Evolutionary conservation across 805 yeast species (phyloP).

Genomic region (Priceomyces carsonii): DNA sequence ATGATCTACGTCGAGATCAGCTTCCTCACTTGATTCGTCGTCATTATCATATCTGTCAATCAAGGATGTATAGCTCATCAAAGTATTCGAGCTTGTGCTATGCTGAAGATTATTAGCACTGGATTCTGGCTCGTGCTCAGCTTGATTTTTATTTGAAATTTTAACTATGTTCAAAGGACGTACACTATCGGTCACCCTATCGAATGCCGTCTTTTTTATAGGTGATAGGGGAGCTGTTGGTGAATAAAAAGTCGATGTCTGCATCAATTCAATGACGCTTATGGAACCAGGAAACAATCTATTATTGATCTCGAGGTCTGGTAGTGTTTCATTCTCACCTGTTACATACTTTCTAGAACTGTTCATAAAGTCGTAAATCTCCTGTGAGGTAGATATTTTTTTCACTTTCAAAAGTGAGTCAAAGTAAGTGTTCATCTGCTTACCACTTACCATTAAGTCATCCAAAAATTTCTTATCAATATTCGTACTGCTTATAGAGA

Average conservation of each 20-base stretch:
- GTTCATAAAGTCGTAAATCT: constrained; percentile 12
- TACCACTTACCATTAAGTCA: constrained; percentile 19
- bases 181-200: neutral
- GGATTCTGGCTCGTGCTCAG: constrained; percentile 1
- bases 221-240: constrained; percentile 27
- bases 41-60: constrained; percentile 30
- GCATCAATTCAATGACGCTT: constrained; percentile 13
- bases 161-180: constrained; percentile 4
- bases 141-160: constrained; percentile 13
- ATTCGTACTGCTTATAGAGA: constrained; percentile 1
- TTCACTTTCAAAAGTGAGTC: constrained; percentile 18
- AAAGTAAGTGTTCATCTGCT: constrained; percentile 26
- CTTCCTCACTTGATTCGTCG: constrained; percentile 1
- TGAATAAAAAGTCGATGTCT: constrained; percentile 14
- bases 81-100: constrained; percentile 22
- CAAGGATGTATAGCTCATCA: constrained; percentile 27
- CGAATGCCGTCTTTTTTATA: constrained; percentile 3
- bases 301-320: constrained; percentile 15
- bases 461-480: constrained; percentile 16
- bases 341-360: neutral
- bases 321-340: neutral
- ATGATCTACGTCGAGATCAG: neutral
- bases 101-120: constrained; percentile 9
- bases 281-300: constrained; percentile 20
- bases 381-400: constrained; percentile 9